Evolutionary conservation across 2,329 filamentous ascomycete species (phyloP).

Genomic region (Colletotrichum echinochloae): DNA sequence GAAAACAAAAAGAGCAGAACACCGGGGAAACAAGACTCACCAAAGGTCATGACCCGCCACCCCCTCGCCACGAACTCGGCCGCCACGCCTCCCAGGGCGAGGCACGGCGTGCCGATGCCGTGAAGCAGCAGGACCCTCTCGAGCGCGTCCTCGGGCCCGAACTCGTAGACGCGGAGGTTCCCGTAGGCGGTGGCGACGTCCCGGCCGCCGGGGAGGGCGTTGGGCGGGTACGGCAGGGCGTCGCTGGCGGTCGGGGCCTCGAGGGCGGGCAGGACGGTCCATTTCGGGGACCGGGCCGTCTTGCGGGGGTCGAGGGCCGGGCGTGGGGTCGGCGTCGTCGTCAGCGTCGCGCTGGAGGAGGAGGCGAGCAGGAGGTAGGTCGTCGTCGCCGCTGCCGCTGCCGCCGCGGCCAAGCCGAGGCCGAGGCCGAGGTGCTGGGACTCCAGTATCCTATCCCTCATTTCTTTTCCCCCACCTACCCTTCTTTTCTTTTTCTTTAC

Average conservation of each 20-base stretch:
- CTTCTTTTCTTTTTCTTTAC: background rate
- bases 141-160: conserved; percentile 77
- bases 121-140: conserved; percentile 81
- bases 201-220: conserved; percentile 76
- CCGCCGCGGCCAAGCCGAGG: conserved; percentile 31
- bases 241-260: conserved; percentile 48
- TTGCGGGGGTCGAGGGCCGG: conserved; percentile 29
- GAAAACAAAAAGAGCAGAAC: background rate
- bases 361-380: conserved; percentile 51
- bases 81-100: conserved; percentile 76
- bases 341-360: conserved; percentile 41
- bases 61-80: conserved; percentile 73
- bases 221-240: conserved; percentile 72
- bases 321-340: conserved; percentile 12
- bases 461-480: background rate
- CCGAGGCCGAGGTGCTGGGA: conserved; percentile 30
- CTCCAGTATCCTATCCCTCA: conserved; percentile 27
- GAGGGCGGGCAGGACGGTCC: conserved; percentile 29
- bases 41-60: conserved; percentile 83
- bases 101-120: conserved; percentile 83
- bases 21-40: conserved; percentile 54
- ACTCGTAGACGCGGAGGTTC: conserved; percentile 80
- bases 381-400: conserved; percentile 46
- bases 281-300: conserved; percentile 36
- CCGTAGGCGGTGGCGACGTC: conserved; percentile 79